These are phyloP conservation scores for Arthrobotrys musiformis DNA, from an alignment of 2,329 filamentous ascomycete species.

Conservation along the genomic window DNA sequence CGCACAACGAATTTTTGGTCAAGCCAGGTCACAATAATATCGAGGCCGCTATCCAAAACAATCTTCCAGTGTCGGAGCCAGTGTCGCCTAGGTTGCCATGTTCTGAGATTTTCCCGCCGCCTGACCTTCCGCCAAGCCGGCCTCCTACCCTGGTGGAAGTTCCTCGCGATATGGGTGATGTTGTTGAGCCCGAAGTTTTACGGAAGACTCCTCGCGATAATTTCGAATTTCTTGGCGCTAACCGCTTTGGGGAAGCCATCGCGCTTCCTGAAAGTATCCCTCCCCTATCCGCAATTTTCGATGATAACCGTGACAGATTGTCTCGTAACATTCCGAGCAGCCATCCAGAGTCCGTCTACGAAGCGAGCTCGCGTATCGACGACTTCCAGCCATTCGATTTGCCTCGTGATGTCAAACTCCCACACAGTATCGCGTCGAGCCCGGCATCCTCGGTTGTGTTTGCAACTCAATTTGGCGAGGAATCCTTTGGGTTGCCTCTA, in stretches of 20 bases:
- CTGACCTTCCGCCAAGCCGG: constrained; percentile 30
- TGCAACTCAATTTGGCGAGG: constrained; percentile 6
- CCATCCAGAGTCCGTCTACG: constrained; percentile 28
- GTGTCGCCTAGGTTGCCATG: not conserved
- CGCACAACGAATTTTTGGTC: not conserved
- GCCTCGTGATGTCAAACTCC: constrained; percentile 21
- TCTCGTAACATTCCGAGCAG: constrained; percentile 19
- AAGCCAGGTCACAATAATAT: not conserved
- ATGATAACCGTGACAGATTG: not conserved
- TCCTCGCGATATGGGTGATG: not conserved
- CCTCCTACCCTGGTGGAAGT: constrained; percentile 19
- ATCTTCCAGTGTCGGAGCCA: constrained; percentile 10
- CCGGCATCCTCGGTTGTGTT: constrained; percentile 21
- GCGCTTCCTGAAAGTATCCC: constrained; percentile 38
- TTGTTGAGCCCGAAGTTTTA: not conserved
- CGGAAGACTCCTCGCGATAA: constrained; percentile 9
- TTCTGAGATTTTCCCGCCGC: too few relatives aligned
- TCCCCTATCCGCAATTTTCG: constrained; percentile 15
- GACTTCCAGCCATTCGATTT: not conserved
- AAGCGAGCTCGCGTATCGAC: not conserved
- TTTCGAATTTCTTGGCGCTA: constrained; percentile 38
- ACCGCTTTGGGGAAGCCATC: constrained; percentile 23
- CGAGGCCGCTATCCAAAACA: not conserved
- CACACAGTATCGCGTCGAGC: constrained; percentile 32
- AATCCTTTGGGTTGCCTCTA: constrained; percentile 16